Conservation (phyloP, 306 rosid genomes). For the Styphnolobium japonicum region DNA sequence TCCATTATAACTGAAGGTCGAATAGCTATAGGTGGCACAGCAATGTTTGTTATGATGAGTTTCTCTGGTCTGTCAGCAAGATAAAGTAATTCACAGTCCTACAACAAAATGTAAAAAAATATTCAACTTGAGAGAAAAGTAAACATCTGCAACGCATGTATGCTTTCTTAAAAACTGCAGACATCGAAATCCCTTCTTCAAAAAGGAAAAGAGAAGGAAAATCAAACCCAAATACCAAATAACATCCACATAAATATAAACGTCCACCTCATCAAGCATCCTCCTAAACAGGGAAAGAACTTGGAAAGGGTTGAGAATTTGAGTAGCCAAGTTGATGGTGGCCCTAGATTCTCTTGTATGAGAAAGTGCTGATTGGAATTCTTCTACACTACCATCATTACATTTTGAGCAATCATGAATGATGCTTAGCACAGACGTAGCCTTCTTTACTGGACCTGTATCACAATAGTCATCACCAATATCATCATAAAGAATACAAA, state of each 20-base stretch:
- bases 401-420: constrained; percentile 60
- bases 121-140: constrained; percentile 22
- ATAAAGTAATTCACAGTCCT: constrained; percentile 87
- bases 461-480: constrained; percentile 20
- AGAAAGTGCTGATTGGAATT: constrained; percentile 57
- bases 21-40: constrained; percentile 84
- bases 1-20: constrained; percentile 92
- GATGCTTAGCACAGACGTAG: constrained; percentile 37
- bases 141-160: constrained; percentile 17
- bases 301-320: constrained; percentile 49
- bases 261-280: constrained; percentile 70
- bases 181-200: background rate
- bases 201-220: constrained; percentile 1
- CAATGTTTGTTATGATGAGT: constrained; percentile 55
- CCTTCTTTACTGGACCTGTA: constrained; percentile 76
- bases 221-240: constrained; percentile 1
- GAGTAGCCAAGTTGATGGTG: constrained; percentile 30
- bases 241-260: constrained; percentile 13
- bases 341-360: constrained; percentile 46
- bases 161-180: background rate
- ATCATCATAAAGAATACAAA: constrained; percentile 1
- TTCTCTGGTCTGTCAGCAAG: constrained; percentile 84
- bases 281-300: constrained; percentile 66
- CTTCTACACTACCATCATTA: constrained; percentile 46
- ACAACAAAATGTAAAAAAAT: constrained; percentile 32